Evolutionary conservation across 116 monocot species (phyloP), one percentile per base, ranked within the genome.

Genomic region (Phalaenopsis hybrid): DNA sequence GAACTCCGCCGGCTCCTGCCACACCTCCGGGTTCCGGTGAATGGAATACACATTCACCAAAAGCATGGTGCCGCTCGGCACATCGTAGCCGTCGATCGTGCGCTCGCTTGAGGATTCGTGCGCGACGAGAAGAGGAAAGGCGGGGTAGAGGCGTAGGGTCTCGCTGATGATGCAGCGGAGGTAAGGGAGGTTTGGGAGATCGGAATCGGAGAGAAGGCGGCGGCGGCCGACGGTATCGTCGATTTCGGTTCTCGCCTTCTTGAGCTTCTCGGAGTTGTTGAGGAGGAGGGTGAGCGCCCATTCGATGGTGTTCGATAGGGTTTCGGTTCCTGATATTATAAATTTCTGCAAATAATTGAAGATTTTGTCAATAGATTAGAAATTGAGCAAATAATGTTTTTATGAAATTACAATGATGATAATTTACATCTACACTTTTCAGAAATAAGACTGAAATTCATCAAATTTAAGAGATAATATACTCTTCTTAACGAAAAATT

Each of bases 201-300:
- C 86, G 20, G 86, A 83, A 7, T 79, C 80, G 17, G 73, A 25
- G 9, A 86, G 45, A 25, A 86, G 48, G 57, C 83, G 79, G 8
- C 50, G 0, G 13, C 41, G 82, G 7, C 79, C 79, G 4, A 82
- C 33, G 51, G 7, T 12, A 5, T n/a, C 15, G 8, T 86, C 83
- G 43, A 83, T 83, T 76, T 82, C 82, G 1, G 79, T 49, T 20
- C 44, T 51, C 52, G 80, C 79, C 52, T 86, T 86, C 34, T 58
- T 74, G 8, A 86, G 58, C 57, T 79, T 68, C 8, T 83, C 80
- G 8, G 86, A 76, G 55, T 80, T 75, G 83, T 86, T 86, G n/a
- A 86, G 73, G 2, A 86, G 80, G 13, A 83, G 80, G 0, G 86
- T 37, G 49, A 86, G 75, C 5, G 86, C 83, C 86, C 82, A 86